Base-by-base conservation (phyloP, 805 yeast species). In the Candida takata region DNA sequence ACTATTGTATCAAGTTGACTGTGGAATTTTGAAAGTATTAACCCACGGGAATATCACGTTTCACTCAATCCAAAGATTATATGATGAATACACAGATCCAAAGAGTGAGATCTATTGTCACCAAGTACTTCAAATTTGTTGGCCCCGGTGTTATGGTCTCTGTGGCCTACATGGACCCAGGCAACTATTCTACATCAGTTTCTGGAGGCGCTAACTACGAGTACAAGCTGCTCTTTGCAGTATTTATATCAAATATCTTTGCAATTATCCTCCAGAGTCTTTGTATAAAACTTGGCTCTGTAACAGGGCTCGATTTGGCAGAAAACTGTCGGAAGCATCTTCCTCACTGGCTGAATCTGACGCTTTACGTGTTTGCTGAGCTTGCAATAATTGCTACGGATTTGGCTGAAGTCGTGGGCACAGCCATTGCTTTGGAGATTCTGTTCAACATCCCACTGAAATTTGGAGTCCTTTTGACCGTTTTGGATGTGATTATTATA, bases 381-480 rank as follows among this genome's bases (percentile, higher is more conserved):
- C 48, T 84, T 17, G 95, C 95, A 3, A 87, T 87, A 42, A 79
- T 87, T 24, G 95, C 95, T 8, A 87, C 97, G 0, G 97, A 87
- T 55, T 62, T 87, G 49, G 96, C 96, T 1, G 97, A 87, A 57
- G 95, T 87, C 9, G 90, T 87, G 7, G 97, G 97, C 3, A 82
- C 95, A 4, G 95, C 95, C 9, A 84, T 87, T 32, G 77, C 95
- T 0, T 65, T 87, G 34, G 78, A 84, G 46, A 84, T 87, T 40
- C 57, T 87, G 19, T 79, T 87, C 49, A 67, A 71, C 2, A 74
- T 87, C 9, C 95, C 95, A 1, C 64, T 87, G 38, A 54, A 77
- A 2, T 58, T 69, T 27, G 97, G 97, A 36, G 94, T 87, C 3
- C 43, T 82, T 6, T 55, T 87, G 25, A 87, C 97, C 0, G 79